Evolutionary conservation across 345 rosid species (phyloP).

Genomic region (Hibiscus tridactylites): DNA sequence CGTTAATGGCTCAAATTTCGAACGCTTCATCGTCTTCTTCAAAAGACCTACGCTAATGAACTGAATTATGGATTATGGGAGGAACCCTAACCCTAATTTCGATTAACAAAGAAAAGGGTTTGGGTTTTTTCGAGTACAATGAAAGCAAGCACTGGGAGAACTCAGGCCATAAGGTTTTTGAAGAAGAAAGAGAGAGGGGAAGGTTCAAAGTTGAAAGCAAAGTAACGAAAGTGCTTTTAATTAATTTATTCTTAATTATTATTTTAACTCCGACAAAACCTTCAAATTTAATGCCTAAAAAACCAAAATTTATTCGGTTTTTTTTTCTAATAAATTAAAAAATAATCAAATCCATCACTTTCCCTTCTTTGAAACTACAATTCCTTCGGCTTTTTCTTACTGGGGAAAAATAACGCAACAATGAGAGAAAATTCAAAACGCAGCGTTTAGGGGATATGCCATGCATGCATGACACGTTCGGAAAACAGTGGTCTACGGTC

Average conservation of each 20-base stretch:
- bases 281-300: neutral
- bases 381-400: too few relatives aligned
- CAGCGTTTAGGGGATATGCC: neutral
- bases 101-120: neutral
- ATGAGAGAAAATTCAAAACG: neutral
- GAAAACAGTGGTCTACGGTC: neutral
- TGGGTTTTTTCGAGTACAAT: neutral
- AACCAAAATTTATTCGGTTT: neutral
- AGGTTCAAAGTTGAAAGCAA: neutral
- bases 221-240: neutral
- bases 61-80: too few relatives aligned
- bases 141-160: neutral
- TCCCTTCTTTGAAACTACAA: too few relatives aligned
- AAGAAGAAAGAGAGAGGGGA: neutral
- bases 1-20: slow-evolving; percentile 28
- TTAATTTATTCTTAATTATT: too few relatives aligned
- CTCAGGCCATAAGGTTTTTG: neutral
- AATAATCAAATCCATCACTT: too few relatives aligned
- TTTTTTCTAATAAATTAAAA: neutral
- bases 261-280: neutral
- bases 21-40: slow-evolving; percentile 28
- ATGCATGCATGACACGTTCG: neutral
- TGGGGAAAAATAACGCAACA: too few relatives aligned
- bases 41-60: too few relatives aligned
- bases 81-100: too few relatives aligned